phyloP scores from a whole-genome alignment of 148 eudicot species.

The Camellia sinensis region DNA sequence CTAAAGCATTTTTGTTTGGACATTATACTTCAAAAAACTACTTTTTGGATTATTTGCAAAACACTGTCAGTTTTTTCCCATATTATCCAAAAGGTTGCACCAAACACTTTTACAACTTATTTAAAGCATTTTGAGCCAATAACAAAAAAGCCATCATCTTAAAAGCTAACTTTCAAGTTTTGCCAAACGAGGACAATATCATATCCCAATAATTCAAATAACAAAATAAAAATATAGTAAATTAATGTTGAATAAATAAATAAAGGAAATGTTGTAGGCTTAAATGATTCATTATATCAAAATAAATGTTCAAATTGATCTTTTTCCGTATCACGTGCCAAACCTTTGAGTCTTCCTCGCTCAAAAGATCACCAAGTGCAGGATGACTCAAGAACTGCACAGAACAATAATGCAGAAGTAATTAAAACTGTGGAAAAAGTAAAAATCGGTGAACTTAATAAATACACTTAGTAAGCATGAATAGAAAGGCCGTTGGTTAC shows the following conservation, averaged over 20 bases:
- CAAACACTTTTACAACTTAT: too few species aligned
- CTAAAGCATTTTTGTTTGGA: too few species aligned
- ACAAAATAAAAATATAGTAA: not conserved
- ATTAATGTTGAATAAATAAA: not conserved
- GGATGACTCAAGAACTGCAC: slow-evolving; percentile 88
- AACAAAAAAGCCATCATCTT: too few species aligned
- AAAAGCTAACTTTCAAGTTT: too few species aligned
- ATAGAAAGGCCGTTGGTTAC: slow-evolving; percentile 17
- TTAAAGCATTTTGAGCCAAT: too few species aligned
- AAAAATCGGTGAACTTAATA: not conserved
- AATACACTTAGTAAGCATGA: not conserved
- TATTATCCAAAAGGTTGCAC: too few species aligned
- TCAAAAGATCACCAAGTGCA: slow-evolving; percentile 64
- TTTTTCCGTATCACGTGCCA: not conserved
- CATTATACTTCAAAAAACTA: too few species aligned
- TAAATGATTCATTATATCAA: not conserved
- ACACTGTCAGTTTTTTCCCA: too few species aligned
- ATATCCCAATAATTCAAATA: not conserved
- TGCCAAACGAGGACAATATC: not conserved
- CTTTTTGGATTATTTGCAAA: too few species aligned
- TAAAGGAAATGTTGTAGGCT: not conserved
- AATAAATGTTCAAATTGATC: not conserved
- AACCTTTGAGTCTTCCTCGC: slow-evolving; percentile 83
- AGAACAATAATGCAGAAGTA: slow-evolving; percentile 10
- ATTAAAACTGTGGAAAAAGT: slow-evolving; percentile 1